Conservation (phyloP, 805 yeast genomes). For the Pichia insulana region DNA sequence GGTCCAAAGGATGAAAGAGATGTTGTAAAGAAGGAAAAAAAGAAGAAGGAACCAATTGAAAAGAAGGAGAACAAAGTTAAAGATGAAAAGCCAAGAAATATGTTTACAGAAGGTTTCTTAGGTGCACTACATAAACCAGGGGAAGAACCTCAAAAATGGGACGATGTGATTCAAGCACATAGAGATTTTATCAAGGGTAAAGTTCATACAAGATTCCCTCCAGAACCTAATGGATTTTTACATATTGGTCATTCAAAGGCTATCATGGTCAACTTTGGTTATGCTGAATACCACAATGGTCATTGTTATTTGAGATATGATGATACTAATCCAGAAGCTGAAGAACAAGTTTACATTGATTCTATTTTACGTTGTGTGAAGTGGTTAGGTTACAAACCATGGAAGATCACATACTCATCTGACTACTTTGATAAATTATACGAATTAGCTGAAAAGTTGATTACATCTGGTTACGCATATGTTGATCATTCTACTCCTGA, state of each 20-base stretch:
- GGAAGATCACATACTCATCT: conserved; percentile 90
- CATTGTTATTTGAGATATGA: conserved; percentile 88
- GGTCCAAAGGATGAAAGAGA: conserved; percentile 98
- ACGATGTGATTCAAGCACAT: conserved; percentile 78
- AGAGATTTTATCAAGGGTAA: conserved; percentile 68
- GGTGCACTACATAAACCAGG: conserved; percentile 95
- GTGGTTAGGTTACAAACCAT: conserved; percentile 94
- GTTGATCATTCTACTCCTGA: conserved; percentile 92
- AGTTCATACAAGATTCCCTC: conserved; percentile 94
- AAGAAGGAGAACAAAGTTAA: background rate
- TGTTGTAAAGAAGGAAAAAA: conserved; percentile 67
- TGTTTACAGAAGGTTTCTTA: conserved; percentile 92
- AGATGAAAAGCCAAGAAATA: conserved; percentile 42
- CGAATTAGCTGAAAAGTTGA: conserved; percentile 77
- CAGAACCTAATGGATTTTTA: conserved; percentile 95
- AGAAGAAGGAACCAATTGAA: conserved; percentile 31
- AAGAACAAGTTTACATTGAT: conserved; percentile 83
- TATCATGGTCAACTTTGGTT: conserved; percentile 96
- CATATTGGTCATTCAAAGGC: conserved; percentile 99
- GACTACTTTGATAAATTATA: conserved; percentile 90
- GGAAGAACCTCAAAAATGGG: conserved; percentile 84
- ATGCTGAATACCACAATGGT: conserved; percentile 79
- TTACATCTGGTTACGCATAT: conserved; percentile 66
- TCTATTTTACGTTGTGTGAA: conserved; percentile 76
- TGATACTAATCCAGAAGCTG: conserved; percentile 98